These are phyloP conservation scores for Dactylellina sp. DNA, from an alignment of 2,329 filamentous ascomycete species.

Conservation along the genomic window DNA sequence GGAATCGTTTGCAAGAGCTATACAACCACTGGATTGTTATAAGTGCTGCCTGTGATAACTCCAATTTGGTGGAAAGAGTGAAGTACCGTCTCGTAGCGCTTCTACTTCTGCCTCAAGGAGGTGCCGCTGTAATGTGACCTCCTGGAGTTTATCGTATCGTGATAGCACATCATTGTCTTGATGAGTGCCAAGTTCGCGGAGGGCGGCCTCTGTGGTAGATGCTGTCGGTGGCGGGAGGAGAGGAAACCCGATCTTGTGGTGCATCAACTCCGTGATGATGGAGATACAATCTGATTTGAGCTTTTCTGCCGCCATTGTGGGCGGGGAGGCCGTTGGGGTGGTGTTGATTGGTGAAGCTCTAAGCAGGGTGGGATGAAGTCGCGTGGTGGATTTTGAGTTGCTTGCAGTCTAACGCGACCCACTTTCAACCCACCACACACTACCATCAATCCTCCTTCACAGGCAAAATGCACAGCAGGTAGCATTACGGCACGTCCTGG, in stretches of 20 bases:
- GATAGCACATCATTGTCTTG: constrained; percentile 25
- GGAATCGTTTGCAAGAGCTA: constrained; percentile 40
- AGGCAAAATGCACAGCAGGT: constrained; percentile 28
- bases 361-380: constrained; percentile 10
- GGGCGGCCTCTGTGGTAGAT: constrained; percentile 22
- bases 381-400: constrained; percentile 31
- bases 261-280: constrained; percentile 42
- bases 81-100: constrained; percentile 37
- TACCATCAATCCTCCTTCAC: constrained; percentile 4
- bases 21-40: constrained; percentile 32
- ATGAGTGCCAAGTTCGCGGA: constrained; percentile 38
- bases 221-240: constrained; percentile 41
- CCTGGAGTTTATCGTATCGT: constrained; percentile 41
- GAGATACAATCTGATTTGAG: constrained; percentile 39
- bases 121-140: constrained; percentile 34
- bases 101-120: constrained; percentile 48
- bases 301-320: constrained; percentile 30
- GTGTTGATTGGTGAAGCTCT: constrained; percentile 3
- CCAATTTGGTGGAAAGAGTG: neutral
- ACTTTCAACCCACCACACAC: neutral
- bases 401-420: constrained; percentile 24
- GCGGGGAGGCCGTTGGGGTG: neutral
- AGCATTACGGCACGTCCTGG: constrained; percentile 17
- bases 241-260: constrained; percentile 49
- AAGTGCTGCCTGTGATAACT: constrained; percentile 22